A percentile compares a stretch with the other conserved stretches of the same genome.
Conservation (phyloP, 2,329 filamentous ascomycete genomes). For the Arachnopeziza araneosa region DNA sequence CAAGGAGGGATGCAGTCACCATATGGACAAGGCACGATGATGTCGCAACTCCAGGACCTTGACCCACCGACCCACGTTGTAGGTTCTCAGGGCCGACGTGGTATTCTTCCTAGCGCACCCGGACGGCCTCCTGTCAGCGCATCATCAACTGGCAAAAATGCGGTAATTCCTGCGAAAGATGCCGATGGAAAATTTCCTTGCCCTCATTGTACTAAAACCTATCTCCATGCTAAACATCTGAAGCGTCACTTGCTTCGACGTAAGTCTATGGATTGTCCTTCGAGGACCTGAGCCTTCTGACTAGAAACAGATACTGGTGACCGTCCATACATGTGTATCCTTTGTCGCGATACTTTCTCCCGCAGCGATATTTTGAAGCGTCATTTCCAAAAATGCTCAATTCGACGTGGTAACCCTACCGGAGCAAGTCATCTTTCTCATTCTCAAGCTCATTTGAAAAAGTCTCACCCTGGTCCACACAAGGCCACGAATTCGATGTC, state of each 20-base stretch:
- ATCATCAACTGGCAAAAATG: conserved; percentile 68
- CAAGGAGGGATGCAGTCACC: conserved; percentile 53
- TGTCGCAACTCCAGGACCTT: conserved; percentile 46
- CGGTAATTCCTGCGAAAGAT: conserved; percentile 87
- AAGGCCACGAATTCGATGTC: conserved; percentile 48
- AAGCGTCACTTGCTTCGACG: conserved; percentile 94
- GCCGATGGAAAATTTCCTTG: conserved; percentile 97
- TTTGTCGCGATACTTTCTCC: conserved; percentile 97
- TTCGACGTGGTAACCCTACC: conserved; percentile 90
- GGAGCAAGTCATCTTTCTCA: conserved; percentile 92
- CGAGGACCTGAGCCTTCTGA: conserved; percentile 16
- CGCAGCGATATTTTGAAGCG: conserved; percentile 97
- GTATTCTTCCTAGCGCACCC: conserved; percentile 85
- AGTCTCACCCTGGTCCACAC: conserved; percentile 54
- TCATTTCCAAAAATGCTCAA: conserved; percentile 98
- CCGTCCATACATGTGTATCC: conserved; percentile 94
- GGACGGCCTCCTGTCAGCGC: conserved; percentile 74
- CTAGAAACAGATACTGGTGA: conserved; percentile 77
- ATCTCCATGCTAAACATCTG: conserved; percentile 93
- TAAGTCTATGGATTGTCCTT: conserved; percentile 50
- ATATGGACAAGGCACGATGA: conserved; percentile 55
- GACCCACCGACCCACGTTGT: conserved; percentile 85
- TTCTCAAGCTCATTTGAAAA: conserved; percentile 83
- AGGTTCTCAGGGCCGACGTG: conserved; percentile 86
- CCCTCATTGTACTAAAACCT: conserved; percentile 96